Percentiles rank a stretch among this genome's conserved stretches.
phyloP scores from a whole-genome alignment of 306 rosid genomes.

The Malus sylvestris region DNA sequence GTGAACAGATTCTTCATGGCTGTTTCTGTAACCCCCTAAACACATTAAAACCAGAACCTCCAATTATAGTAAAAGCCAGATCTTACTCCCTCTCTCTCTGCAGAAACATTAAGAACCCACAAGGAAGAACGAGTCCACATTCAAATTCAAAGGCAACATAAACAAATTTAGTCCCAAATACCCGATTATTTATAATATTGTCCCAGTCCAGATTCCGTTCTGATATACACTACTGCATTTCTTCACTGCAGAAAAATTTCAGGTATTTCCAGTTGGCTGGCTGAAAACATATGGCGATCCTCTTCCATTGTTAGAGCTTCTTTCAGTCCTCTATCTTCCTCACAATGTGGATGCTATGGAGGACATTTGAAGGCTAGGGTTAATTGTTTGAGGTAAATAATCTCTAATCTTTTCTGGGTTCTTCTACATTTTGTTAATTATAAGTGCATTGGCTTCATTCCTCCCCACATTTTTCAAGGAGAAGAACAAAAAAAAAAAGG shows the following conservation, averaged over 20 bases:
- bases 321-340: neutral
- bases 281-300: neutral
- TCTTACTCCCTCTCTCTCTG: slow-evolving; percentile 2
- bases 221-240: neutral
- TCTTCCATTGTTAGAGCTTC: neutral
- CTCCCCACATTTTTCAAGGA: neutral
- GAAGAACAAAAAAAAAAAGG: neutral
- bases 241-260: neutral
- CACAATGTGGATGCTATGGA: neutral
- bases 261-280: neutral
- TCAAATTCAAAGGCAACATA: neutral
- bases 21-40: neutral
- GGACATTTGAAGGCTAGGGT: neutral
- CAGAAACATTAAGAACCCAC: neutral
- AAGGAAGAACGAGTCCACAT: neutral
- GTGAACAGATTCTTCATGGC: slow-evolving; percentile 24
- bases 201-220: neutral
- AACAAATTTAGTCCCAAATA: neutral
- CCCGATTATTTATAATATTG: neutral
- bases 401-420: neutral
- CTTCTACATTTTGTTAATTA: neutral
- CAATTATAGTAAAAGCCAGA: slow-evolving; percentile 8
- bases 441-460: neutral
- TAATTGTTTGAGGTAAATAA: neutral
- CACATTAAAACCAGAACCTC: slow-evolving; percentile 2